Base-by-base conservation (phyloP, 202 grass and related monocot species). In the Schoenoplectus tabernaemontani region DNA sequence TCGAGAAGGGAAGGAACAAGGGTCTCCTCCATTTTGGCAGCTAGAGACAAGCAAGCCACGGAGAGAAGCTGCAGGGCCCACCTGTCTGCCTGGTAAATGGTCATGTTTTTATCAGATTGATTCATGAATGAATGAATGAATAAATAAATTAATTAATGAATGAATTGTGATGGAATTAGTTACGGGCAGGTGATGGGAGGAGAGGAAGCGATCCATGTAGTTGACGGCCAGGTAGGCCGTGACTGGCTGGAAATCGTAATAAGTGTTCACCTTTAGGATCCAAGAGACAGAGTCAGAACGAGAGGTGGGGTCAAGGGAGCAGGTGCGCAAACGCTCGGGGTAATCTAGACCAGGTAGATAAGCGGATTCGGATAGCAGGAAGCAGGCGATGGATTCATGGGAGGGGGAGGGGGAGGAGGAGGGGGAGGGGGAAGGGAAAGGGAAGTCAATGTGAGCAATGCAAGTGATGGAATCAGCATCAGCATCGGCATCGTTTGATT, bases 1-100 rank as follows among this genome's bases (percentile, higher is more conserved):
- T 92, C 80, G 36, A 89, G 76, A 57, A 92, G 83, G 57, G 85
- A 44, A 78, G 90, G 87, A 17, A 84, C 83, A 15, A 88, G 50
- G 60, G 79, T 87, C 59, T 92, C 90, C 76, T 92, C 90, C 90
- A 89, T 92, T 48, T 92, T 92, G 60, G 87, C 90, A 81, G 87
- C 87, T 36, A 92, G 83, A 39, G 90, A 92, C 66, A 92, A 46
- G 80, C 90, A 92, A 61, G 90, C 65, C 84, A 87, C 87, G 36
- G 82, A 88, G 34, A 92, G 78, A 58, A 92, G 66, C 38, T 92
- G 87, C 41, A 87, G 67, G 57, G 87, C 90, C 87, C 90, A 92
- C 77, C 83, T 85, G 84, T 89, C 53, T 79, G 82, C 76, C 90
- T 92, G 85, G 43, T 17, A 51, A 13, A 48, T 48, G 15, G 13